These are phyloP conservation scores for Porogramme epimiltina DNA, from an alignment of 1,284 basidiomycete species.

Conservation along the genomic window DNA sequence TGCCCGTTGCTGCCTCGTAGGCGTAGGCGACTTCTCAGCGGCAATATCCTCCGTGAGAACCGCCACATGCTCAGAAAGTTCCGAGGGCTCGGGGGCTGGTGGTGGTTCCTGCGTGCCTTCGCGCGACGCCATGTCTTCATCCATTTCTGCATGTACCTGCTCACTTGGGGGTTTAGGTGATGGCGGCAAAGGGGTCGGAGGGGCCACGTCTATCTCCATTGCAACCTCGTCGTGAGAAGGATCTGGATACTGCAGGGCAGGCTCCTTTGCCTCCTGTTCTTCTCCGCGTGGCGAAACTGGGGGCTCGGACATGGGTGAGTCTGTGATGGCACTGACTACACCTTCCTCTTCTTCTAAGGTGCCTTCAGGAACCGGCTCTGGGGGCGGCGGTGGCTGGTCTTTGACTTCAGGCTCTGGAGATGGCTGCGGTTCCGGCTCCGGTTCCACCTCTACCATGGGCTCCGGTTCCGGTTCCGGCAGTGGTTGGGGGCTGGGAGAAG, in stretches of 20 bases:
- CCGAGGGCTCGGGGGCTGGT: no score
- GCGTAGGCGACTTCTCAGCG: slow-evolving; percentile 1
- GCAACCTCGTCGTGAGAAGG: slow-evolving; percentile 3
- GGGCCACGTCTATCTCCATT: slow-evolving; percentile 22
- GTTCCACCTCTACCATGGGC: not conserved
- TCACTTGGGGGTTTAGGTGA: no score
- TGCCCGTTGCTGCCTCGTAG: not conserved
- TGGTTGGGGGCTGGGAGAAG: not conserved
- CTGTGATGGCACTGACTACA: slow-evolving; percentile 11
- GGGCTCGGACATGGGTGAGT: slow-evolving; percentile 28
- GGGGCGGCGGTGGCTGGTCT: not conserved
- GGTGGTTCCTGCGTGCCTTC: no score
- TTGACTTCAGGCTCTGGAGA: not conserved
- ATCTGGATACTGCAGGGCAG: not conserved
- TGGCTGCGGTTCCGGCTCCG: not conserved
- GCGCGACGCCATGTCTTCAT: no score
- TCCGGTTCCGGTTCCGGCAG: not conserved
- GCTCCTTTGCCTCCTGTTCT: slow-evolving; percentile 5
- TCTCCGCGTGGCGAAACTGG: slow-evolving; percentile 18
- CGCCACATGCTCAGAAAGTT: not conserved
- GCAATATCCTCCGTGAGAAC: not conserved
- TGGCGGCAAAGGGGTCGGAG: slow-evolving; percentile 2
- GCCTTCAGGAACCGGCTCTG: not conserved
- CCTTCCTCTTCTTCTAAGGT: not conserved
- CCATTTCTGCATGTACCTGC: no score